Conservation (phyloP, 2,329 filamentous ascomycete species). For the Xylaria digitata region DNA sequence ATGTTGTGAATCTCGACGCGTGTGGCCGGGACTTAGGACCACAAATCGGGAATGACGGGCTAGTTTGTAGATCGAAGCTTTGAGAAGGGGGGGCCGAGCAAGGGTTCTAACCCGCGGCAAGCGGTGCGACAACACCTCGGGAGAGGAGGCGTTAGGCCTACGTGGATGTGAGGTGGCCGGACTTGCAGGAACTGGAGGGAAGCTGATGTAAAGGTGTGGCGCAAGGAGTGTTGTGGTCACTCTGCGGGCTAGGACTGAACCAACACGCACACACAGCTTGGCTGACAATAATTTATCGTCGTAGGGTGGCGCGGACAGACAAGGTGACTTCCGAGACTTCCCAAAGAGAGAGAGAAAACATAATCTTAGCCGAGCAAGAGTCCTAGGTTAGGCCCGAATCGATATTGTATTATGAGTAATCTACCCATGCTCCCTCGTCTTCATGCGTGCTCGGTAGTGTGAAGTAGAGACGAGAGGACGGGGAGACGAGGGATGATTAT, state of each 20-base stretch:
- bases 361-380: conserved; percentile 38
- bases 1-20: conserved; percentile 41
- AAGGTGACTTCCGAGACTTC: conserved; percentile 33
- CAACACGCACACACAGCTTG: conserved; percentile 30
- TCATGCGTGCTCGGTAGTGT: conserved; percentile 10
- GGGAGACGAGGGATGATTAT: conserved; percentile 12
- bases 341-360: conserved; percentile 25
- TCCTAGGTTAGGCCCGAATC: conserved; percentile 34
- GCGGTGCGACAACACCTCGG: conserved; percentile 35
- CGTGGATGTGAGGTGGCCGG: conserved; percentile 22
- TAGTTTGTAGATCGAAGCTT: conserved; percentile 45
- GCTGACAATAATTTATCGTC: conserved; percentile 36
- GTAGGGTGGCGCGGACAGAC: conserved; percentile 33
- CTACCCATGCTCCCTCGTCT: conserved; percentile 13
- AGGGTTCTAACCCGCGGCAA: conserved; percentile 39
- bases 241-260: conserved; percentile 36
- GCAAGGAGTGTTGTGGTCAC: conserved; percentile 31
- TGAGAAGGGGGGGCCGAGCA: conserved; percentile 40
- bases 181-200: conserved; percentile 31
- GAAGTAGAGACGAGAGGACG: conserved; percentile 24
- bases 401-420: conserved; percentile 15
- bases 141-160: conserved; percentile 34
- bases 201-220: conserved; percentile 37
- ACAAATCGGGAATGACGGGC: conserved; percentile 41
- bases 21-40: conserved; percentile 43